phyloP scores from a whole-genome alignment of 306 rosid species.

The Ammopiptanthus mongolicus region DNA sequence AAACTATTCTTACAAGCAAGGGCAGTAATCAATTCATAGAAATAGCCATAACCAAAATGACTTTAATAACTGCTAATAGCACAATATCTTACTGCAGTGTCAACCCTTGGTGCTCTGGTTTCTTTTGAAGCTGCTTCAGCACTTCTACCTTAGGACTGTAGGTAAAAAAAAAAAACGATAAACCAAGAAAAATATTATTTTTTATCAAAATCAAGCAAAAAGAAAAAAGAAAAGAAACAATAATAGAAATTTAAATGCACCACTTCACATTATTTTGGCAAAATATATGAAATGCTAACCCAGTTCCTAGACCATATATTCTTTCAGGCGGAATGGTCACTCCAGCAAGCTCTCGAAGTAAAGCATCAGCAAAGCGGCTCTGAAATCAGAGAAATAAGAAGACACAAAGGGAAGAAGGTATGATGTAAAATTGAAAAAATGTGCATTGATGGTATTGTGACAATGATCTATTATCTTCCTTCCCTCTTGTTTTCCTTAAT shows the following conservation, averaged over 20 bases:
- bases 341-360: slow-evolving; percentile 76
- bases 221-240: background rate
- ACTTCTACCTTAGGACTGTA: slow-evolving; percentile 83
- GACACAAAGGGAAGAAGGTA: no score
- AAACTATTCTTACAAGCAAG: background rate
- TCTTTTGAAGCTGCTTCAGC: slow-evolving; percentile 73
- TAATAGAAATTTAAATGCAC: background rate
- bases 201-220: background rate
- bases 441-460: background rate
- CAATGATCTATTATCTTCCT: background rate
- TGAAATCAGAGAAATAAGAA: slow-evolving; percentile 30
- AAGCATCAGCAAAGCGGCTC: slow-evolving; percentile 80
- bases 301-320: slow-evolving; percentile 76
- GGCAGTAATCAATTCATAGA: background rate
- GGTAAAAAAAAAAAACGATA: background rate
- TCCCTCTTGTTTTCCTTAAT: slow-evolving; percentile 4
- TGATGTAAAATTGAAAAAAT: background rate
- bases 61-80: slow-evolving; percentile 16
- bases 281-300: slow-evolving; percentile 40
- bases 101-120: slow-evolving; percentile 73
- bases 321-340: slow-evolving; percentile 67
- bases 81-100: slow-evolving; percentile 61
- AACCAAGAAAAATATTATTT: background rate
- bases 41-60: background rate
- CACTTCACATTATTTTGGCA: background rate